Base-by-base conservation (phyloP, 1,284 basidiomycete genomes). In the Pseudozyma sp. region DNA sequence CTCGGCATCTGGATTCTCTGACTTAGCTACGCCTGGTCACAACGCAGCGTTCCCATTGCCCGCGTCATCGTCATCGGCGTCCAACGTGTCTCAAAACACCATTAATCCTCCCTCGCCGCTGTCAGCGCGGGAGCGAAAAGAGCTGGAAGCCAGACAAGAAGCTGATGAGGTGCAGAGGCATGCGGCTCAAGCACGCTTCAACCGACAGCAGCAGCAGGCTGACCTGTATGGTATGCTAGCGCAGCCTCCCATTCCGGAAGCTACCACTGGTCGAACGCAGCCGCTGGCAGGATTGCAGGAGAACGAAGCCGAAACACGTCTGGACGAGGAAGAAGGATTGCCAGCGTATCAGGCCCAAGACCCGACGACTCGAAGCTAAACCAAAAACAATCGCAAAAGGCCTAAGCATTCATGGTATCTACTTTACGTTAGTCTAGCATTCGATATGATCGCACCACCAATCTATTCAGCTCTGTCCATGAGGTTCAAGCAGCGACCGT, bases 301-400 rank as follows among this genome's bases (percentile, higher is more conserved):
- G 59, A 70, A 56, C 35, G 61, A 64, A 48, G 59, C 59, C 1
- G 72, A 75, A 51, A 44, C 35, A 16, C 47, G 53, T 5, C 25
- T 60, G 49, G 64, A 54, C 13, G 72, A 70, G 38, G 68, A 71
- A 34, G 69, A 76, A 31, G 57, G 52, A 13, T 36, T 71, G 51
- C 69, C 73, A 5, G 73, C 61, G 5, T 76, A 76, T 40, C 59
- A 76, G 44, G 43, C 73, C 12, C 18, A 65, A 1, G 70, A 69
- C 47, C 59, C 65, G 19, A 47, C 52, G 16, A 49, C 61, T 25
- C 57, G 47, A 53, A 12, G 52, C 44, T 60, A 36, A 63, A 18
- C n/a, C 25, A 31, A 31, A 31, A 31, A 31, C 25, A 31, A 31
- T 31, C 25, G 6, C 25, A 31, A 31, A 25, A 35, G n/a, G 36